Conservation (phyloP, 2,329 filamentous ascomycete genomes). For the Hirsutella thompsonii region DNA sequence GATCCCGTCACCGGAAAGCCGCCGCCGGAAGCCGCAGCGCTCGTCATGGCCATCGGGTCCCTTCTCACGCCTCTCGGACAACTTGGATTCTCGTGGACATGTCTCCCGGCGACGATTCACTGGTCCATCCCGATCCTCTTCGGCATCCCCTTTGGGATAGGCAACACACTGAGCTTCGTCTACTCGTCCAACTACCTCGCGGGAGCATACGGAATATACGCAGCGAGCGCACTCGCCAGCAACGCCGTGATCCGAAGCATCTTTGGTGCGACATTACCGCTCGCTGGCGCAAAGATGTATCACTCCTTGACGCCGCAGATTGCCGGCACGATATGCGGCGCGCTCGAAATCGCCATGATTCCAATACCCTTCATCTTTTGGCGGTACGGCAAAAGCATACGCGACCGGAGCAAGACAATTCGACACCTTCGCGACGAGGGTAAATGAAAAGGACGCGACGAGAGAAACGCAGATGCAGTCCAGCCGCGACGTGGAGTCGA, state of each 20-base stretch:
- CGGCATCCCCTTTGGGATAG: conserved; percentile 66
- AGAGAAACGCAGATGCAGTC: too few species aligned
- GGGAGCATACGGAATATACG: conserved; percentile 67
- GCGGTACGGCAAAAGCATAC: conserved; percentile 40
- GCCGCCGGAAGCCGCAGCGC: conserved; percentile 68
- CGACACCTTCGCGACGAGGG: conserved; percentile 30
- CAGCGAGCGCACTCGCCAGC: conserved; percentile 67
- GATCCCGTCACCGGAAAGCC: conserved; percentile 65
- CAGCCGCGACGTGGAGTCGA: too few species aligned
- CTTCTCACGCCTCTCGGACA: conserved; percentile 65
- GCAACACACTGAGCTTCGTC: conserved; percentile 70
- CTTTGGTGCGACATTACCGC: conserved; percentile 65
- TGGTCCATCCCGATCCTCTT: conserved; percentile 73
- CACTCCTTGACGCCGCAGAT: conserved; percentile 56
- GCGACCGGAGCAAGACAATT: conserved; percentile 35
- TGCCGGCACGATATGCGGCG: conserved; percentile 63
- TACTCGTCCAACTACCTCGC: conserved; percentile 73
- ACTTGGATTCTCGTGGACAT: conserved; percentile 82
- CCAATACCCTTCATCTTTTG: conserved; percentile 77
- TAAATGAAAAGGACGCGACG: too few species aligned
- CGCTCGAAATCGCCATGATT: conserved; percentile 61
- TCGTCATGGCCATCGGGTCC: conserved; percentile 66
- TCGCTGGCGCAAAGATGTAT: conserved; percentile 67
- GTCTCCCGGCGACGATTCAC: conserved; percentile 61
- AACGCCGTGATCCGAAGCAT: conserved; percentile 63